phyloP scores from a whole-genome alignment of 129 eudicot genomes.

The Saussurea involucrata region DNA sequence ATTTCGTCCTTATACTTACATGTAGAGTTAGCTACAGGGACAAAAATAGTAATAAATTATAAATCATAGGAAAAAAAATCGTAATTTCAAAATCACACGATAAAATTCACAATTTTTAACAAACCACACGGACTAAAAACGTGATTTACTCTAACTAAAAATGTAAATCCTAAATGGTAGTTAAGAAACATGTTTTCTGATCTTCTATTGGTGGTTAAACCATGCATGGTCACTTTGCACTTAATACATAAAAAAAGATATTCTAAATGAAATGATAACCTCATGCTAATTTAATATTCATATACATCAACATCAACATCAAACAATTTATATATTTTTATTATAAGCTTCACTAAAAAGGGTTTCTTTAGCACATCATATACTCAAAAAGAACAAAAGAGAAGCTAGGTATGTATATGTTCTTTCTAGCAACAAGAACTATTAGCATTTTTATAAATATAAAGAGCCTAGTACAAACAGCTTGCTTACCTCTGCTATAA shows the following conservation, averaged over 20 bases:
- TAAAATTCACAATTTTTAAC: background rate
- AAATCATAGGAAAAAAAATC: background rate
- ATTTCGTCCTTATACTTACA: no score
- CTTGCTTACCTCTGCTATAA: background rate
- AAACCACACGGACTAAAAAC: background rate
- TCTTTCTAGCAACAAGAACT: slow-evolving; percentile 4
- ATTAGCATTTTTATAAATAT: background rate
- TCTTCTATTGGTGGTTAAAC: background rate
- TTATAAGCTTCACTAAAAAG: background rate
- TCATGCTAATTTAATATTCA: background rate
- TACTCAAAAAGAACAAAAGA: background rate
- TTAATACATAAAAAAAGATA: background rate
- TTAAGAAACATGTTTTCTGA: background rate
- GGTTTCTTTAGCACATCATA: background rate
- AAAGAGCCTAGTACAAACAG: slow-evolving; percentile 10
- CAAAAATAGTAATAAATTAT: background rate
- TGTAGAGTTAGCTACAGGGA: background rate
- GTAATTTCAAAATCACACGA: background rate
- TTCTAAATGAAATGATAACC: background rate
- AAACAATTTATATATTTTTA: no score
- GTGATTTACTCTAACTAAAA: background rate
- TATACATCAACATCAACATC: background rate
- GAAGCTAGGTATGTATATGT: background rate
- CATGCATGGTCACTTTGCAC: background rate
- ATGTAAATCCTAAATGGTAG: background rate